These are phyloP conservation scores for Aspergillus ibericus DNA, from an alignment of 2,329 filamentous ascomycete species.

Conservation along the genomic window DNA sequence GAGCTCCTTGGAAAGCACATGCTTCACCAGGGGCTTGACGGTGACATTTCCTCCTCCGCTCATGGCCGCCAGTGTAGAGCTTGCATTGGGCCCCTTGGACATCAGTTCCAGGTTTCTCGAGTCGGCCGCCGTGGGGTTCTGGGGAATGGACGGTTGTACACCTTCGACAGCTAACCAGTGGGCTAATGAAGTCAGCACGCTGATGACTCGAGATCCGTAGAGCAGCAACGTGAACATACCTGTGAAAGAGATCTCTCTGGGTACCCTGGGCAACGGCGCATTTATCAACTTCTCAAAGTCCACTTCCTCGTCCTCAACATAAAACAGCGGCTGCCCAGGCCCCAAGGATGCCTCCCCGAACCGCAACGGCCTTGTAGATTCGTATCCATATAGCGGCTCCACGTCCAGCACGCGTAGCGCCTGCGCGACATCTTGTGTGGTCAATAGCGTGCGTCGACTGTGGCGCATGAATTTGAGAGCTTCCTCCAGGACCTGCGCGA, in stretches of 20 bases:
- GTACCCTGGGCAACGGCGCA: slow-evolving; percentile 89
- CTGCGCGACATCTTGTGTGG: slow-evolving; percentile 84
- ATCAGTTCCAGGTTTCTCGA: slow-evolving; percentile 80
- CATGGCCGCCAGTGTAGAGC: slow-evolving; percentile 78
- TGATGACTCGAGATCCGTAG: not conserved
- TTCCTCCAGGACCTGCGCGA: slow-evolving; percentile 91
- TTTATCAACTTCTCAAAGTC: slow-evolving; percentile 99
- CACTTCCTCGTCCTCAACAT: slow-evolving; percentile 96
- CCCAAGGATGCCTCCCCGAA: slow-evolving; percentile 94
- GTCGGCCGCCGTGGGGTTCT: slow-evolving; percentile 88
- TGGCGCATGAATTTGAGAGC: slow-evolving; percentile 96
- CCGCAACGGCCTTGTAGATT: slow-evolving; percentile 80
- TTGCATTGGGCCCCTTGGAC: slow-evolving; percentile 85
- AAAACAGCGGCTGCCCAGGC: slow-evolving; percentile 90
- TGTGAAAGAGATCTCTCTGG: slow-evolving; percentile 87
- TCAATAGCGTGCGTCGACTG: slow-evolving; percentile 79
- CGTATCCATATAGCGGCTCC: slow-evolving; percentile 94
- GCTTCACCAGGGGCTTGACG: slow-evolving; percentile 90
- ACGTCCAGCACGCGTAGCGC: slow-evolving; percentile 85
- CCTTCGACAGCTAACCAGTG: slow-evolving; percentile 98
- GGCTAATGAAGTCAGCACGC: slow-evolving; percentile 52
- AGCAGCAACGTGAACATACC: slow-evolving; percentile 53
- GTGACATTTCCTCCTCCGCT: slow-evolving; percentile 79
- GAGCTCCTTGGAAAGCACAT: slow-evolving; percentile 92
- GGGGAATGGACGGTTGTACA: slow-evolving; percentile 92